A percentile compares a stretch with the other conserved stretches of the same genome.
These are phyloP conservation scores for Puccinia polysora DNA, from an alignment of 1,284 basidiomycete genomes.

Conservation along the genomic window DNA sequence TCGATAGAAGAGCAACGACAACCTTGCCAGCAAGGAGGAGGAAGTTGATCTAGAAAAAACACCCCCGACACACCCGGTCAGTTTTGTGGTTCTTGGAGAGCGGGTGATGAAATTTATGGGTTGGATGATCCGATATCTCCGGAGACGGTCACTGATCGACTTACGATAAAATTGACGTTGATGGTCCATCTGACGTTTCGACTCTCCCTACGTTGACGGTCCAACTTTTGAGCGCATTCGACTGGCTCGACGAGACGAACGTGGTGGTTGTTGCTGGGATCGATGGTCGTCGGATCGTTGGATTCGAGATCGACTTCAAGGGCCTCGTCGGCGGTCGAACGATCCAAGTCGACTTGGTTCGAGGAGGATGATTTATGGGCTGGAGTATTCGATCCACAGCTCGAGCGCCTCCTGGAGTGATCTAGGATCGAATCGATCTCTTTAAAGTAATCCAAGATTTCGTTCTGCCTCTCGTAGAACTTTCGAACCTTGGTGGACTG, in stretches of 20 bases:
- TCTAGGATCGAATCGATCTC: conserved; percentile 30
- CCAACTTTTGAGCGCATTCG: conserved; percentile 22
- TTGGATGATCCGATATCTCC: too few relatives aligned
- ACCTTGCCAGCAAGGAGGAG: conserved; percentile 57
- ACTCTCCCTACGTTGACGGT: conserved; percentile 17
- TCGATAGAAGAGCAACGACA: conserved; percentile 58
- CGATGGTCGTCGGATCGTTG: too few relatives aligned
- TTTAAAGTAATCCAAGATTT: conserved; percentile 33
- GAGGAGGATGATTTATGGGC: too few relatives aligned
- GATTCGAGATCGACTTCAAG: conserved; percentile 6
- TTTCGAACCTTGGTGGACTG: conserved; percentile 20
- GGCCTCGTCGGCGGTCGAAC: not conserved
- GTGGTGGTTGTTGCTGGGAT: not conserved
- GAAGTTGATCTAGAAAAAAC: conserved; percentile 36
- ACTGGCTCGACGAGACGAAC: not conserved
- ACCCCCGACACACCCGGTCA: too few relatives aligned
- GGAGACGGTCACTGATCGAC: not conserved
- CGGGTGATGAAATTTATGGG: not conserved
- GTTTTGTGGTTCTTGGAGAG: not conserved
- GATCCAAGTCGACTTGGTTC: too few relatives aligned
- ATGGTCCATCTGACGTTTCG: conserved; percentile 22
- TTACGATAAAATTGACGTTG: conserved; percentile 25
- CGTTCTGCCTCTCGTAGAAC: conserved; percentile 35
- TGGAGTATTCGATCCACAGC: not conserved
- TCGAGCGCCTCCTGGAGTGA: not conserved